Percentiles rank a stretch among this genome's conserved stretches.
These are phyloP conservation scores for Marchantia polymorpha DNA, from an alignment of 225 moss, liverwort and hornwort species.

Conservation along the genomic window DNA sequence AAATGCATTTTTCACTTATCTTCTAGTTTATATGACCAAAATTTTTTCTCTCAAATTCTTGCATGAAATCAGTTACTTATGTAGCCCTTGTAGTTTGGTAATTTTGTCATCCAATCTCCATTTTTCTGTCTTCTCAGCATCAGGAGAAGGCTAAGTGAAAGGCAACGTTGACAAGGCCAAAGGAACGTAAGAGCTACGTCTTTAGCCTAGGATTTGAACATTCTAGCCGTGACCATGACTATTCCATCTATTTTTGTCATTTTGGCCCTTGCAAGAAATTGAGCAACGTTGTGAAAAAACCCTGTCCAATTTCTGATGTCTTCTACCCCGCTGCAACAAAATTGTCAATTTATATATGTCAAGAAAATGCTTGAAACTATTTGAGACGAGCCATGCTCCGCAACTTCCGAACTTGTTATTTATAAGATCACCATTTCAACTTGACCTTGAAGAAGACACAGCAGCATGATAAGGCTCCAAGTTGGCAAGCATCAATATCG, in stretches of 20 bases:
- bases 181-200: slow-evolving; percentile 40
- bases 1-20: too few species aligned
- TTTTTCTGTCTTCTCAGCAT: slow-evolving; percentile 30
- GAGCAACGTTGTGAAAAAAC: not conserved
- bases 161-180: slow-evolving; percentile 64
- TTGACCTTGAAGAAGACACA: not conserved
- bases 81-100: too few species aligned
- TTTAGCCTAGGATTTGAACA: slow-evolving; percentile 17
- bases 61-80: too few species aligned
- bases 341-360: not conserved
- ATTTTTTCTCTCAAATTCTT: too few species aligned
- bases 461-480: slow-evolving; percentile 4
- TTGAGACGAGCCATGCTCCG: not conserved
- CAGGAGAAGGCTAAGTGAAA: slow-evolving; percentile 48
- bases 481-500: not conserved
- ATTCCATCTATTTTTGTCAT: slow-evolving; percentile 32
- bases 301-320: not conserved
- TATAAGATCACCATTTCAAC: not conserved
- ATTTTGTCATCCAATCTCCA: too few species aligned
- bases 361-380: not conserved
- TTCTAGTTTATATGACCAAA: too few species aligned
- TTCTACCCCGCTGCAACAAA: not conserved
- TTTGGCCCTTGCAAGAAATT: slow-evolving; percentile 20
- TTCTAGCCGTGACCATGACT: slow-evolving; percentile 41
- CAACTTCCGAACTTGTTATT: too few species aligned